Percentiles rank a stretch among this genome's conserved stretches.
Conservation (phyloP, 495 filamentous ascomycete species). For the Penicillium bialowiezense region DNA sequence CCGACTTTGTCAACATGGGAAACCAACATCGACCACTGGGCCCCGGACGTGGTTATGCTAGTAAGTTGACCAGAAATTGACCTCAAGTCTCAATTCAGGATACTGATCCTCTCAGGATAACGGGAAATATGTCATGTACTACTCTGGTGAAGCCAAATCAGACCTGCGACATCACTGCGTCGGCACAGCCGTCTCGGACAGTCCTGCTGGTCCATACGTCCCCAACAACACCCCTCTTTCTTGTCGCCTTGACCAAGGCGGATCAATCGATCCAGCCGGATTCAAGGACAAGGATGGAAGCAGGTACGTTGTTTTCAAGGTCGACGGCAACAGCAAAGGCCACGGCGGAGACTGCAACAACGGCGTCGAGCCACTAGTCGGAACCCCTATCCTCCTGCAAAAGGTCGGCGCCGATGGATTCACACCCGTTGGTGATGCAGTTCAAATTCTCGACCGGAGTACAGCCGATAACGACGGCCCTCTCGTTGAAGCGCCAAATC, state of each 20-base stretch:
- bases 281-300: constrained; percentile 51
- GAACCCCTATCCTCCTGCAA: constrained; percentile 62
- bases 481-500: constrained; percentile 59
- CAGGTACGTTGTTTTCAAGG: constrained; percentile 60
- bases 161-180: constrained; percentile 50
- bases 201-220: constrained; percentile 50
- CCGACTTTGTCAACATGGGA: constrained; percentile 34
- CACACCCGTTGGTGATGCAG: constrained; percentile 47
- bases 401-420: constrained; percentile 49
- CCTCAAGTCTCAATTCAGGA: background rate
- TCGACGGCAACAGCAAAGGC: constrained; percentile 60
- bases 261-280: constrained; percentile 57
- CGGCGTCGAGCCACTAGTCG: constrained; percentile 39
- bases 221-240: constrained; percentile 42
- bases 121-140: constrained; percentile 59
- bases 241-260: constrained; percentile 51
- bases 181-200: constrained; percentile 45
- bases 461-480: constrained; percentile 51
- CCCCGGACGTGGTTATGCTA: constrained; percentile 38
- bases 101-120: constrained; percentile 26
- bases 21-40: constrained; percentile 32
- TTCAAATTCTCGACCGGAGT: constrained; percentile 53
- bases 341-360: constrained; percentile 58
- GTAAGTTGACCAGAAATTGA: constrained; percentile 19
- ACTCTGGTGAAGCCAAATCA: constrained; percentile 44